Evolutionary conservation across 139 green algal species (phyloP).

Genomic region (Diplosphaera chodatii): DNA sequence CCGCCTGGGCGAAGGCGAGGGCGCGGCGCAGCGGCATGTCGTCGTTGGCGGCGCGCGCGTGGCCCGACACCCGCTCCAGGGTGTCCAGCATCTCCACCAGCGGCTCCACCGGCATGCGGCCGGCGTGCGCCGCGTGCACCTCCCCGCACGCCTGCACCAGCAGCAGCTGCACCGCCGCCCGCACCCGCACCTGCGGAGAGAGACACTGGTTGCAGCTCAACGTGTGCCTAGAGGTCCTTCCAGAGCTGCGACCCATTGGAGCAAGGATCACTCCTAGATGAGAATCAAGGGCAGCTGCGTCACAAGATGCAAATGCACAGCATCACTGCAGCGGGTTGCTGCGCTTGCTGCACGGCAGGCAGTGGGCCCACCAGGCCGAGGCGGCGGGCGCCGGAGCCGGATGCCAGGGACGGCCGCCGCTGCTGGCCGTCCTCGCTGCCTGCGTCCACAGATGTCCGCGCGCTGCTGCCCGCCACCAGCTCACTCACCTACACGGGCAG

Average conservation of each 20-base stretch:
- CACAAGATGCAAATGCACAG: too few relatives aligned
- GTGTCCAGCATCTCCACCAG: constrained; percentile 54
- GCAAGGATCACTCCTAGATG: too few relatives aligned
- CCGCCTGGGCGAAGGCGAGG: constrained; percentile 59
- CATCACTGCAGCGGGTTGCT: too few relatives aligned
- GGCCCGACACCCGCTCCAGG: constrained; percentile 51
- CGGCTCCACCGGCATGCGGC: constrained; percentile 24
- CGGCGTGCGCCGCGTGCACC: constrained; percentile 46
- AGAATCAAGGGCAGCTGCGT: too few relatives aligned
- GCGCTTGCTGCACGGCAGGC: not conserved
- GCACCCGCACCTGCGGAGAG: constrained; percentile 53
- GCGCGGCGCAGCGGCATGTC: constrained; percentile 54
- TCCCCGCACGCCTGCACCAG: constrained; percentile 75
- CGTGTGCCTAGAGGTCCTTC: too few relatives aligned
- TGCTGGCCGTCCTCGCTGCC: not conserved
- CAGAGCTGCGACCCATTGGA: too few relatives aligned
- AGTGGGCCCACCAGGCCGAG: constrained; percentile 27
- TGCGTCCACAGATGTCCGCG: not conserved
- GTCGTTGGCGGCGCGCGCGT: constrained; percentile 59
- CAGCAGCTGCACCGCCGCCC: constrained; percentile 79
- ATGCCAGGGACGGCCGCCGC: constrained; percentile 43
- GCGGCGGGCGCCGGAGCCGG: constrained; percentile 65
- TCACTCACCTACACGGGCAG: not conserved
- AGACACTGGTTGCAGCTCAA: too few relatives aligned
- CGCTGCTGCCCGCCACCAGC: not conserved